Evolutionary conservation across 2,329 filamentous ascomycete species (phyloP).

Genomic region (Colletotrichum trifolii): DNA sequence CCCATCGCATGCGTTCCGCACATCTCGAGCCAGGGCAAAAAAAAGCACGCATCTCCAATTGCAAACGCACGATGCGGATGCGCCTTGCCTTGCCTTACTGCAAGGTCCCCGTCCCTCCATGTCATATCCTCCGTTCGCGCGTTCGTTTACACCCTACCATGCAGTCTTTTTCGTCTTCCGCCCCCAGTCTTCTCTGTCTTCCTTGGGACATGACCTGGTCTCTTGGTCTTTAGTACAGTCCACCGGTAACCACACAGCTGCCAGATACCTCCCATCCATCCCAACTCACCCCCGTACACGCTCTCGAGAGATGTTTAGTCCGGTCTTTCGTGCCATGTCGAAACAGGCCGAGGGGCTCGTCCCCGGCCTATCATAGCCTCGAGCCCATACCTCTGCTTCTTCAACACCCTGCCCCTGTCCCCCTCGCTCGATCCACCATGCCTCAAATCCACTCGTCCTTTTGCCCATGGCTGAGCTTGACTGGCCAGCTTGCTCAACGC

Average conservation of each 20-base stretch:
- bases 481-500: constrained; percentile 46
- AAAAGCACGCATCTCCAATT: constrained; percentile 23
- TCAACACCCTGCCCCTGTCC: constrained; percentile 40
- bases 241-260: constrained; percentile 1
- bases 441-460: constrained; percentile 51
- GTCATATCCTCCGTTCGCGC: background rate
- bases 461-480: constrained; percentile 49
- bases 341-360: constrained; percentile 37
- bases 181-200: background rate
- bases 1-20: background rate
- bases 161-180: no score
- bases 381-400: constrained; percentile 34
- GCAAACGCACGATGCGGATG: constrained; percentile 15
- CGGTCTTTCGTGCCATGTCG: constrained; percentile 36
- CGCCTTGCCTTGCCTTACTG: constrained; percentile 19
- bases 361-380: constrained; percentile 45
- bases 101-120: constrained; percentile 35
- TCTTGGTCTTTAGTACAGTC: constrained; percentile 14
- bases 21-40: background rate
- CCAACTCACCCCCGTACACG: constrained; percentile 30
- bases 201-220: constrained; percentile 16
- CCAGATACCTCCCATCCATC: constrained; percentile 28
- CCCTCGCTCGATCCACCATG: constrained; percentile 49
- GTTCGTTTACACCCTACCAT: no score
- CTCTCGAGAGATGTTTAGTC: constrained; percentile 44